phyloP scores from a whole-genome alignment of 768 basidiomycete genomes.

The Lactifluus volemus region DNA sequence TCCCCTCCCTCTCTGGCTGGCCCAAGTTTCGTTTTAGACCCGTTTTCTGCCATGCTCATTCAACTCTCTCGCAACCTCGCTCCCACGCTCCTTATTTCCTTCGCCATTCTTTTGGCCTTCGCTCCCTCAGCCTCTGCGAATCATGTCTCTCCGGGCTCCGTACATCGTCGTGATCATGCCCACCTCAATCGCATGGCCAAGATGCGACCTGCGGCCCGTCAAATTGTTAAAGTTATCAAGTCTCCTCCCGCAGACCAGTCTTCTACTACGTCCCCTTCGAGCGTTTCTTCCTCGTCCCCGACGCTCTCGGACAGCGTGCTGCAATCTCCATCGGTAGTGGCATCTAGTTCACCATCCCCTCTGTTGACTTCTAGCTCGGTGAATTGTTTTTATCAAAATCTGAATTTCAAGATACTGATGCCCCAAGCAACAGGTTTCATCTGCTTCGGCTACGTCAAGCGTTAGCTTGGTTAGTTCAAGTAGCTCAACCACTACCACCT shows the following conservation, averaged over 20 bases:
- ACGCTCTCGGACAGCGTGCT: background rate
- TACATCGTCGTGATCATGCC: conserved; percentile 46
- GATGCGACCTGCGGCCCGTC: conserved; percentile 41
- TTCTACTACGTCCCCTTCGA: conserved; percentile 9
- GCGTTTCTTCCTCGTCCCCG: conserved; percentile 10
- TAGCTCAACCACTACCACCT: conserved; percentile 25
- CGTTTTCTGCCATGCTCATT: conserved; percentile 38
- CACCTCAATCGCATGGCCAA: conserved; percentile 57
- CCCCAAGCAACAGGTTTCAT: background rate
- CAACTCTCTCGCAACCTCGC: conserved; percentile 37
- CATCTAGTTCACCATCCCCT: conserved; percentile 2
- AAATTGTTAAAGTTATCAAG: background rate
- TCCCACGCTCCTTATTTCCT: conserved; percentile 56
- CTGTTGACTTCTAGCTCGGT: conserved; percentile 6
- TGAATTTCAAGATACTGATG: background rate
- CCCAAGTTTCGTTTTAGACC: conserved; percentile 2
- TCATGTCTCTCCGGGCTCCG: conserved; percentile 30
- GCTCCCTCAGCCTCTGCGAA: conserved; percentile 37
- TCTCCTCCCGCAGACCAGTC: conserved; percentile 27
- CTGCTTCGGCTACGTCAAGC: conserved; percentile 7
- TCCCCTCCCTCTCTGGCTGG: conserved; percentile 9
- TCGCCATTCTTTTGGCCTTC: conserved; percentile 47
- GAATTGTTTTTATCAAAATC: background rate
- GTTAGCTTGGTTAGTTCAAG: conserved; percentile 20
- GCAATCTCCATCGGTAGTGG: conserved; percentile 8